phyloP scores from a whole-genome alignment of 179 eudicot species.

The Nepenthes alata region DNA sequence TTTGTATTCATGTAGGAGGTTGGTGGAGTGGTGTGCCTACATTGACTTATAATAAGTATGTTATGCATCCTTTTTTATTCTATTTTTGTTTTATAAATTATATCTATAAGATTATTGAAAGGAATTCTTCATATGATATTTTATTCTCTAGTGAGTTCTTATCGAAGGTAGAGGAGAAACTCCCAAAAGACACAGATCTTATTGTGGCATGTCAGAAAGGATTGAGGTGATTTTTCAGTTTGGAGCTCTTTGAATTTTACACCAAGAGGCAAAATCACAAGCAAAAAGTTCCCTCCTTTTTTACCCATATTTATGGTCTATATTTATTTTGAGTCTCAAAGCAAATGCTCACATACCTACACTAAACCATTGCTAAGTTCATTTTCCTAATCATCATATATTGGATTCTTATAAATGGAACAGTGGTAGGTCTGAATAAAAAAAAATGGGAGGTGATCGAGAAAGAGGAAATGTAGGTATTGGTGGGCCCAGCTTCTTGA shows the following conservation, averaged over 20 bases:
- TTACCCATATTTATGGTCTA: too few species aligned
- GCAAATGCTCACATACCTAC: too few species aligned
- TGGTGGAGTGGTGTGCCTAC: slow-evolving; percentile 99
- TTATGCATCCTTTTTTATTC: not conserved
- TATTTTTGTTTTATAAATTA: not conserved
- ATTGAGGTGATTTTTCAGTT: slow-evolving; percentile 48
- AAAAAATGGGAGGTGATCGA: too few species aligned
- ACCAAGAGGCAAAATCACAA: not conserved
- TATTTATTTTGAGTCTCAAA: too few species aligned
- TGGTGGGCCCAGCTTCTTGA: too few species aligned
- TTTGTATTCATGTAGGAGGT: slow-evolving; percentile 42
- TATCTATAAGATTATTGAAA: not conserved
- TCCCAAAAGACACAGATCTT: slow-evolving; percentile 71
- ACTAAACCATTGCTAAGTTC: too few species aligned
- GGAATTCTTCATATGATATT: slow-evolving; percentile 4
- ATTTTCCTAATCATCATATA: too few species aligned
- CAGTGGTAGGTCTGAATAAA: too few species aligned
- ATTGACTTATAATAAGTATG: slow-evolving; percentile 58
- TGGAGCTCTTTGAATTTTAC: not conserved
- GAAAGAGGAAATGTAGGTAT: too few species aligned
- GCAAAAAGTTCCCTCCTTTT: not conserved
- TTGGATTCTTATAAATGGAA: too few species aligned
- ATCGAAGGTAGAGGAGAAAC: slow-evolving; percentile 46
- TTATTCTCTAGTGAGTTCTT: slow-evolving; percentile 43
- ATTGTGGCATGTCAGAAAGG: slow-evolving; percentile 98